Evolutionary conservation across 2,329 filamentous ascomycete species (phyloP), one percentile per base, ranked within the genome.

Genomic region (Diaporthe caulivora): DNA sequence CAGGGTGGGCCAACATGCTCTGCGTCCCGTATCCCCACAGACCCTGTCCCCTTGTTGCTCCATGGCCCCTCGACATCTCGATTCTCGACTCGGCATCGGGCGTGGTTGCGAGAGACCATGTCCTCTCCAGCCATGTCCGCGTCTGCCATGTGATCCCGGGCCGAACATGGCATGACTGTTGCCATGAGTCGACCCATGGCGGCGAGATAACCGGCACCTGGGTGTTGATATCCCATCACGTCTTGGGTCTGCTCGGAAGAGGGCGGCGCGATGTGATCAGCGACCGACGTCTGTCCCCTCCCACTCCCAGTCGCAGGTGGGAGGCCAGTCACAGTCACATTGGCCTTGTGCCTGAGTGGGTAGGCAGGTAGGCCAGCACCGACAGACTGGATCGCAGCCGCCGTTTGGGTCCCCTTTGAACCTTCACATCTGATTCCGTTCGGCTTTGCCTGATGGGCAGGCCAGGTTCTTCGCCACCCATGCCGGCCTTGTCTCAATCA

Each of bases 341-440:
- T 57, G 58, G 44, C 65, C 44, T 54, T 37, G 47, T 21, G 10
- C 47, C 37, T 69, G 54, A 72, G 44, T 72, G 72, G 72, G 51
- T 58, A 55, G 6, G 13, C 60, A 70, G 72, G 51, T 58, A 55
- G 6, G 13, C 60, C 44, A 31, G 31, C 55, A 70, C 75, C 75
- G 75, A 69, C 58, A 76, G 71, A 51, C 65, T 72, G 75, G 75
- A 42, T 75, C 73, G 55, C 83, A 0, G 80, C 83, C 1, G 47
- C 75, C 3, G 85, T 87, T 7, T 85, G 93, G 53, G 90, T 29
- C 40, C 44, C 42, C 44, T 11, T 29, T 37, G 42, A 37, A 65
- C 44, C 62, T 67, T 67, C 62, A 67, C 44, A 65, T 49, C 11
- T 51, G 60, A 37, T 37, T 51, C 60, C 11, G 26, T 65, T 37